Conservation (phyloP, 1,284 basidiomycete genomes). For the Vanrija sp. region DNA sequence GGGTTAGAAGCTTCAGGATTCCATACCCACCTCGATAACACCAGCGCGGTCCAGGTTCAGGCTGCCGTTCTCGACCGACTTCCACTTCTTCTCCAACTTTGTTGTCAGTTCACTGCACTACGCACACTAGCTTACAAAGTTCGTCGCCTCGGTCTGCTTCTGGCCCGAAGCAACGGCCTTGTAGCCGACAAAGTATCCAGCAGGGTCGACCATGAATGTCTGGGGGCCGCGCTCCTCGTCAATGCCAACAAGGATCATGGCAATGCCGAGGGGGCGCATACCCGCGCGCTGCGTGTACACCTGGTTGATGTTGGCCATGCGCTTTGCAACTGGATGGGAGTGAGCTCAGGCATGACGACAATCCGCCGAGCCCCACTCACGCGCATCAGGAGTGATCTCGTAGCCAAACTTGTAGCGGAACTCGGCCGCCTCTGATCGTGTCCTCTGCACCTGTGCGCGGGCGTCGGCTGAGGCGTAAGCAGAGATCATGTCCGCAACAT, state of each 20-base stretch:
- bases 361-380: constrained; percentile 23
- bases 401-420: constrained; percentile 98
- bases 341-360: background rate
- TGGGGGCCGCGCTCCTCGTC: constrained; percentile 88
- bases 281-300: constrained; percentile 97
- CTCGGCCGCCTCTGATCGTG: constrained; percentile 84
- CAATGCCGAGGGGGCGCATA: constrained; percentile 95
- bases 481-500: background rate
- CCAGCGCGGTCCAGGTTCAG: constrained; percentile 67
- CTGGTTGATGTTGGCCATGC: constrained; percentile 98
- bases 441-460: constrained; percentile 81
- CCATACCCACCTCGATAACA: constrained; percentile 77
- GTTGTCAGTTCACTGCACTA: constrained; percentile 3
- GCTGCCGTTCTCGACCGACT: constrained; percentile 73
- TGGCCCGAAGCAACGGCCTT: constrained; percentile 94
- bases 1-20: too few relatives aligned
- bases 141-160: constrained; percentile 99
- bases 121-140: constrained; percentile 56
- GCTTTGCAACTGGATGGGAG: constrained; percentile 62
- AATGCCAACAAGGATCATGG: constrained; percentile 93
- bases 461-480: constrained; percentile 69
- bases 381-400: constrained; percentile 91
- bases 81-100: constrained; percentile 95
- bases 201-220: constrained; percentile 96
- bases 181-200: constrained; percentile 97